A percentile compares a stretch with the other conserved stretches of the same genome.
Evolutionary conservation across 768 basidiomycete species (phyloP).

Genomic region (Trametes cubensis): DNA sequence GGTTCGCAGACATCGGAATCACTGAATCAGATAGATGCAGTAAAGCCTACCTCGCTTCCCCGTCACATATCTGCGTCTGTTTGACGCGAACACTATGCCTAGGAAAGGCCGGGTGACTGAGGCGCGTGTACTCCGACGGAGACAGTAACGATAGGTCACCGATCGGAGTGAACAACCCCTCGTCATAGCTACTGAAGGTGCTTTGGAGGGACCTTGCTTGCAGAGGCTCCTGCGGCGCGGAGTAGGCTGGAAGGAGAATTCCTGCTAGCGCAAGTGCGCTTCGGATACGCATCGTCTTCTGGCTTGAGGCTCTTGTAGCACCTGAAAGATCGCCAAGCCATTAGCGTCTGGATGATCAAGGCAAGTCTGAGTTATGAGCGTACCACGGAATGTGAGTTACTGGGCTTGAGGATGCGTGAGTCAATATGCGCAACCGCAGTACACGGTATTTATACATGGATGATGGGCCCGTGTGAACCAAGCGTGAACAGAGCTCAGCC

Average conservation of each 20-base stretch:
- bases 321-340: no score
- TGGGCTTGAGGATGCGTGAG: no score
- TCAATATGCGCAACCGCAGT: no score
- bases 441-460: no score
- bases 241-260: neutral
- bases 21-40: neutral
- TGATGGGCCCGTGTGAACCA: no score
- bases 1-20: neutral
- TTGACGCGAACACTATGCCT: constrained; percentile 57
- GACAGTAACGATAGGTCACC: constrained; percentile 25
- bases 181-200: constrained; percentile 14
- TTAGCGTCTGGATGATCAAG: no score
- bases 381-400: neutral
- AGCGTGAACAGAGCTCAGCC: no score
- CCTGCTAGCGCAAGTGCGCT: no score
- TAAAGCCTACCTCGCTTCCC: constrained; percentile 50
- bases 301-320: no score
- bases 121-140: constrained; percentile 22
- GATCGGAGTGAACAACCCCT: constrained; percentile 21
- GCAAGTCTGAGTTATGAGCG: no score
- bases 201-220: neutral
- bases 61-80: constrained; percentile 60
- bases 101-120: constrained; percentile 51
- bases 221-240: neutral
- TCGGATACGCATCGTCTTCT: no score